Conservation (phyloP, 805 yeast genomes). For the Henningerozyma blattae region DNA sequence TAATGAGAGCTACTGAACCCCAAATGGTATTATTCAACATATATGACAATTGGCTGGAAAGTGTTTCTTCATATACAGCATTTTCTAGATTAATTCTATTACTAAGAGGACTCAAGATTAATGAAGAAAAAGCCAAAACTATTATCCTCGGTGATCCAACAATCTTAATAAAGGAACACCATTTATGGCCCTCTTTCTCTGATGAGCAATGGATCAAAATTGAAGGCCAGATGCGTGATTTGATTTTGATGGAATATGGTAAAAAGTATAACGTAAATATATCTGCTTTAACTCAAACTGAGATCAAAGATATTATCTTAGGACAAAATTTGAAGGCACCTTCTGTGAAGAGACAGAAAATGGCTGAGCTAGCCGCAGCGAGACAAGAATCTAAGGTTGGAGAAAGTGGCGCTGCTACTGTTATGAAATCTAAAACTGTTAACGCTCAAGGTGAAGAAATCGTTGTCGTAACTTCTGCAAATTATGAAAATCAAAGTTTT, state of each 20-base stretch:
- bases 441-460: constrained; percentile 96
- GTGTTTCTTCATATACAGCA: constrained; percentile 82
- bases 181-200: constrained; percentile 84
- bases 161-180: constrained; percentile 60
- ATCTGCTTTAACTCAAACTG: constrained; percentile 81
- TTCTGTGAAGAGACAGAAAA: constrained; percentile 72
- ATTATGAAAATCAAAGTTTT: constrained; percentile 76
- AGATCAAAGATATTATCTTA: constrained; percentile 82
- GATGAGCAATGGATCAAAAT: constrained; percentile 89
- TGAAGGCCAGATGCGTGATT: constrained; percentile 77
- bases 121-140: constrained; percentile 62
- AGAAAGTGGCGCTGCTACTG: constrained; percentile 45
- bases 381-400: constrained; percentile 30
- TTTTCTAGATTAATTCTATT: constrained; percentile 77
- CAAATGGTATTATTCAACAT: constrained; percentile 84
- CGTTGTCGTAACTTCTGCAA: constrained; percentile 82
- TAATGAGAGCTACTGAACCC: constrained; percentile 80
- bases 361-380: constrained; percentile 57
- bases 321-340: constrained; percentile 94
- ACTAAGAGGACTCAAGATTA: constrained; percentile 71
- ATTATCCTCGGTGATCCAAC: constrained; percentile 67
- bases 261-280: constrained; percentile 77
- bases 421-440: constrained; percentile 69
- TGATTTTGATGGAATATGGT: constrained; percentile 77
- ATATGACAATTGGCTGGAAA: constrained; percentile 88